Conservation (phyloP, 352 stramenopile genomes). For the Nothophytophthora sp. region DNA sequence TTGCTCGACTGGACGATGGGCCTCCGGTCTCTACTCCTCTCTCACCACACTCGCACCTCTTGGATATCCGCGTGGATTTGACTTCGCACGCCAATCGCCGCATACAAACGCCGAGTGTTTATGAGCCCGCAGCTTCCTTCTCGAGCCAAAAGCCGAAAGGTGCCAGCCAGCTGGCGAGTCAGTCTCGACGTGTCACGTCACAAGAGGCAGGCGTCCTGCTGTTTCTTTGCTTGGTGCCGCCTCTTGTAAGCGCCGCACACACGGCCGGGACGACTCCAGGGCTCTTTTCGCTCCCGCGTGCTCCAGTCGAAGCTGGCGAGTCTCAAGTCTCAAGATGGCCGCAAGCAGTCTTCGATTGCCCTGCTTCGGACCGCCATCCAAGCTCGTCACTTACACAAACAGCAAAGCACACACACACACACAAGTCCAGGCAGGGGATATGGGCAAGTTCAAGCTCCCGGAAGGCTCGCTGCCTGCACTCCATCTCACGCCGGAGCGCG, state of each 20-base stretch:
- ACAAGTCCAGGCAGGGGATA: too few relatives aligned
- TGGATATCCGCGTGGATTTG: conserved; percentile 21
- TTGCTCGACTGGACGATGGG: conserved; percentile 20
- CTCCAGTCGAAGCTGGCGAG: conserved; percentile 10
- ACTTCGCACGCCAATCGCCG: conserved; percentile 8
- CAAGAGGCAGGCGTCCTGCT: conserved; percentile 9
- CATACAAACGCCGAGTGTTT: too few relatives aligned
- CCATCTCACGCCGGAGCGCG: conserved; percentile 20
- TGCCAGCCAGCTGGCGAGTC: conserved; percentile 9
- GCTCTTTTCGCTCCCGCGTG: conserved; percentile 1
- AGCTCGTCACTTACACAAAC: conserved; percentile 31
- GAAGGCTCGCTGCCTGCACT: conserved; percentile 31
- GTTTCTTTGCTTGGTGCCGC: conserved; percentile 17
- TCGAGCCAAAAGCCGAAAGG: conserved; percentile 5
- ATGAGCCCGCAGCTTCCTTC: neutral
- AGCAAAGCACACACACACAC: conserved; percentile 19
- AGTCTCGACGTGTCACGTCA: conserved; percentile 4
- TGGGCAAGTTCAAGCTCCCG: conserved; percentile 44
- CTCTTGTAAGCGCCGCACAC: conserved; percentile 7
- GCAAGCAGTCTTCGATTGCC: conserved; percentile 21
- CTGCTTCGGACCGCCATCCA: conserved; percentile 2
- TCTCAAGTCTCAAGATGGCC: neutral
- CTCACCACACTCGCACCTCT: conserved; percentile 21
- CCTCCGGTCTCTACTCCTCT: conserved; percentile 22
- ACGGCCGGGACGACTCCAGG: neutral